Evolutionary conservation across 768 basidiomycete species (phyloP).

Genomic region (Vararia minispora): DNA sequence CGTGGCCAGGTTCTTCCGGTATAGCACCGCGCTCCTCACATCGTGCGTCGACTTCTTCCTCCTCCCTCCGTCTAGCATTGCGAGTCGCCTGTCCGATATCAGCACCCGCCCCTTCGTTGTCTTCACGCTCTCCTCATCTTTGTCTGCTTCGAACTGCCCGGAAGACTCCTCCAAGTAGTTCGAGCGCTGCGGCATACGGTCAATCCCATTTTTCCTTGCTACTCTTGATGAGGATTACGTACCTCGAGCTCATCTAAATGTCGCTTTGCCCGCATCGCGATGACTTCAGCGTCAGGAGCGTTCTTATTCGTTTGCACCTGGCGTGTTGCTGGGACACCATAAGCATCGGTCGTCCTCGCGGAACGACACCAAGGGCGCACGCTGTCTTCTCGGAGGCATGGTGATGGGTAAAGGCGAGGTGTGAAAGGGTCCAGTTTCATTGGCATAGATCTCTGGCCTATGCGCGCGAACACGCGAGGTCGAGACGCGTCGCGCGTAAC

Average conservation of each 20-base stretch:
- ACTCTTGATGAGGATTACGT: slow-evolving; percentile 8
- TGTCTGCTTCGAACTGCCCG: slow-evolving; percentile 26
- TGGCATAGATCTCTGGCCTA: too few relatives aligned
- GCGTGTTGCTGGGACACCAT: too few relatives aligned
- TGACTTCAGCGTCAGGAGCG: slow-evolving; percentile 54
- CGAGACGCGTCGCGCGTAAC: too few relatives aligned
- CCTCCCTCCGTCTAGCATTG: slow-evolving; percentile 38
- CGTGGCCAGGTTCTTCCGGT: slow-evolving; percentile 66
- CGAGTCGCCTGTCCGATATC: slow-evolving; percentile 66
- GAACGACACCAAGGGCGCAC: too few relatives aligned
- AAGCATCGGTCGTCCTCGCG: too few relatives aligned
- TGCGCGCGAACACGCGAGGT: too few relatives aligned
- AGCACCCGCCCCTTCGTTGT: slow-evolving; percentile 56
- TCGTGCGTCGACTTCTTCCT: slow-evolving; percentile 79
- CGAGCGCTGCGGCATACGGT: slow-evolving; percentile 39
- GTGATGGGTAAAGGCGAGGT: too few relatives aligned
- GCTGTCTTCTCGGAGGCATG: too few relatives aligned
- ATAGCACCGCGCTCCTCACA: slow-evolving; percentile 69
- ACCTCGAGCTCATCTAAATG: slow-evolving; percentile 86
- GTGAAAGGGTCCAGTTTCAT: too few relatives aligned
- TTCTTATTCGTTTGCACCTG: too few relatives aligned
- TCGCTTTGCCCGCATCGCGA: slow-evolving; percentile 64
- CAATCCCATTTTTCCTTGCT: slow-evolving; percentile 1
- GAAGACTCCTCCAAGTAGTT: slow-evolving; percentile 58
- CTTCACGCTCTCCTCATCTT: slow-evolving; percentile 35